Evolutionary conservation across 148 eudicot genomes (phyloP), one percentile per base, ranked within the genome.

Genomic region (Salicornia ramosissima): DNA sequence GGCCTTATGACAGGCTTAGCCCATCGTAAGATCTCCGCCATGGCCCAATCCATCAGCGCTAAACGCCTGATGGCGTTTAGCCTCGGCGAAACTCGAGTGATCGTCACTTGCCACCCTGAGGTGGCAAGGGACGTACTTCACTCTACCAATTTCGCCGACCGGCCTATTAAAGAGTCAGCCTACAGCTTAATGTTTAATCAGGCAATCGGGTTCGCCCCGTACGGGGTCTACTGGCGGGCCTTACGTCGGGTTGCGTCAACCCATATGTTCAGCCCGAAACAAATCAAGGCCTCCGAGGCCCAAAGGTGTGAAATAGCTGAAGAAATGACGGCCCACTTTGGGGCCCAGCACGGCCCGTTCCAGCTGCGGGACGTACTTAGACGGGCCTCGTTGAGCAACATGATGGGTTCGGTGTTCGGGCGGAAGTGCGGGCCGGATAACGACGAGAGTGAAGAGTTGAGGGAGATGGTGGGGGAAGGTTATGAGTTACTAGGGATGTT

Each of bases 331-430:
- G 68, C 28, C 11, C 39, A 47, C 16, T 30, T 87, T 1, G 71
- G 50, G 1, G 55, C 19, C 1, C 24, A 31, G 6, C 6, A n/a
- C 4, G 81, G 71, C 14, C 65, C 65, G 34, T 60, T 83, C 18
- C 64, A 57, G 14, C 84, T 83, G 2, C 63, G 95, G 55, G 81
- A 82, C 2, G 43, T 81, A 6, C 65, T 89, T 2, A 79, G 86
- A 55, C 65, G 33, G 29, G 96, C 92, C 4, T 85, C 92, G 31
- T 65, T 85, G 68, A 75, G 77, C 25, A 83, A 87, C 74, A 85
- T 90, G 92, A 87, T 85, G 92, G 76, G 81, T 15, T 82, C 81
- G 10, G 90, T 90, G n/a, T 90, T 90, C 13, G 96, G 96, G 26
- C 53, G 74, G 24, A 64, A 50, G 34, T 80, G 79, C 49, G 53